phyloP scores from a whole-genome alignment of 2,329 filamentous ascomycete genomes.

The Penicillium hordei region DNA sequence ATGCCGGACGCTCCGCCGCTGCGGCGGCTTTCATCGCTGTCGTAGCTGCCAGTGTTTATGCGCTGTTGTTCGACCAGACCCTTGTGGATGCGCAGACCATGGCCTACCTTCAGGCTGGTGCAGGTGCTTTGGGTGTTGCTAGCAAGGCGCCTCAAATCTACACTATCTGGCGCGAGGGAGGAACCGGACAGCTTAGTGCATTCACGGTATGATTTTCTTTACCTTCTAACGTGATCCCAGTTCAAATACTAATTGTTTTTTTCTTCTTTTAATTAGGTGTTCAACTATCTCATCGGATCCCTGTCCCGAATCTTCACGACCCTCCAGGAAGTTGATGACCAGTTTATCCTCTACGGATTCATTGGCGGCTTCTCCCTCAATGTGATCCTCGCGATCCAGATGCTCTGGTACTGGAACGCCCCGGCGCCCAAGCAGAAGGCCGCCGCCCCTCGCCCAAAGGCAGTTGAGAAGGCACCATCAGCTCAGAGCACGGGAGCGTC shows the following conservation, averaged over 20 bases:
- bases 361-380: conserved; percentile 90
- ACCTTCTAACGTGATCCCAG: background rate
- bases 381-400: conserved; percentile 78
- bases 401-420: conserved; percentile 94
- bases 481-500: conserved; percentile 45
- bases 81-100: conserved; percentile 67
- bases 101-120: conserved; percentile 76
- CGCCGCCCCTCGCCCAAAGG: conserved; percentile 25
- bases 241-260: conserved; percentile 1
- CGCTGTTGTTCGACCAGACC: conserved; percentile 64
- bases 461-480: conserved; percentile 31
- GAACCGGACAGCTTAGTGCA: conserved; percentile 92
- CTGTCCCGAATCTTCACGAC: conserved; percentile 97
- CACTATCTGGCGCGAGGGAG: conserved; percentile 78
- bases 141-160: conserved; percentile 94
- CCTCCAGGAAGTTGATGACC: conserved; percentile 94
- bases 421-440: conserved; percentile 44
- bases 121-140: conserved; percentile 77
- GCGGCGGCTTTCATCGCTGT: conserved; percentile 78
- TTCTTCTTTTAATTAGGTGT: conserved; percentile 62
- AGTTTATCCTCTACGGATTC: conserved; percentile 93
- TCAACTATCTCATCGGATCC: conserved; percentile 94
- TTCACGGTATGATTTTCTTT: conserved; percentile 71
- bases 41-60: conserved; percentile 66
- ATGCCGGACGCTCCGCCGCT: conserved; percentile 64